A percentile compares a stretch with the other conserved stretches of the same genome.
phyloP scores from a whole-genome alignment of 1,139 yeast species.

The Wickerhamiella infanticola region DNA sequence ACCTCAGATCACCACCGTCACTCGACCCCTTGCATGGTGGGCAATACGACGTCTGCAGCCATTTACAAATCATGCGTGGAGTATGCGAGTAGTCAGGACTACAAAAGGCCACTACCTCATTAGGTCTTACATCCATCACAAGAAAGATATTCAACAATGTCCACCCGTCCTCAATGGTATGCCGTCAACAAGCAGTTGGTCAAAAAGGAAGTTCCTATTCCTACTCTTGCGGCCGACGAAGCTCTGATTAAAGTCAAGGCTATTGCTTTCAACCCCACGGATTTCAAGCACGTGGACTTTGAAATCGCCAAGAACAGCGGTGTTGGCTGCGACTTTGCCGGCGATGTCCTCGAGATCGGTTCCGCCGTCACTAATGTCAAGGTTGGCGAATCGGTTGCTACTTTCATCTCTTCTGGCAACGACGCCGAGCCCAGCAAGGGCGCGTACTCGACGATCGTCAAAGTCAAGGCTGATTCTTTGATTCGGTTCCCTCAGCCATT shows the following conservation, averaged over 20 bases:
- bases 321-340: constrained; percentile 90
- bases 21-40: too few species aligned
- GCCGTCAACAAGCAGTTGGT: neutral
- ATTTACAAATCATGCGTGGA: too few species aligned
- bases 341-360: constrained; percentile 83
- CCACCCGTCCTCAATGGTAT: neutral
- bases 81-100: too few species aligned
- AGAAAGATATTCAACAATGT: neutral
- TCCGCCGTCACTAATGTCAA: constrained; percentile 80
- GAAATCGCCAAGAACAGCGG: constrained; percentile 30
- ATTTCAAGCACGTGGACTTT: constrained; percentile 42
- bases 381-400: constrained; percentile 82
- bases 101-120: too few species aligned
- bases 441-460: constrained; percentile 1
- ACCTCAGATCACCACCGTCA: too few species aligned
- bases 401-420: constrained; percentile 18
- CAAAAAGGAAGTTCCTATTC: constrained; percentile 19
- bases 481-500: constrained; percentile 6
- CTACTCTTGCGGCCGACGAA: constrained; percentile 23
- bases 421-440: neutral
- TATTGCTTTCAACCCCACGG: constrained; percentile 57
- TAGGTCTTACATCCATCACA: too few species aligned
- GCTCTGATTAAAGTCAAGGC: constrained; percentile 41
- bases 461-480: neutral
- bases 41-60: too few species aligned